Evolutionary conservation across 345 rosid species (phyloP).

Genomic region (Syzygium aqueum): DNA sequence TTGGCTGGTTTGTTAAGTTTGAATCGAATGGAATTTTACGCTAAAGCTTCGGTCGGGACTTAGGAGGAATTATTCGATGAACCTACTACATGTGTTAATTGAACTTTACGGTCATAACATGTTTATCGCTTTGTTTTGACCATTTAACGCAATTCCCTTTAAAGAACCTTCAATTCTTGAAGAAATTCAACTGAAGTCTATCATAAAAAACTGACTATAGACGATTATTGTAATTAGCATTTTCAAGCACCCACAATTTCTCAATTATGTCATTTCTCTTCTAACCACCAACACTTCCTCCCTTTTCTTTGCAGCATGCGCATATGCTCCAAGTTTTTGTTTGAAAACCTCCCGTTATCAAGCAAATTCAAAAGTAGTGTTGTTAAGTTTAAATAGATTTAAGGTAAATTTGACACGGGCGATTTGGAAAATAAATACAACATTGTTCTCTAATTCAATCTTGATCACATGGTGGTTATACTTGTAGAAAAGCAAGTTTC

Average conservation of each 20-base stretch:
- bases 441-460: background rate
- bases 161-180: background rate
- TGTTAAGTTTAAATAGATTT: background rate
- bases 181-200: background rate
- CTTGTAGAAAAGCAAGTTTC: background rate
- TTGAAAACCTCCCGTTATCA: background rate
- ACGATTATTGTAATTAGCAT: background rate
- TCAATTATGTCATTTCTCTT: background rate
- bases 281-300: background rate
- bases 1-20: too few relatives aligned
- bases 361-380: background rate
- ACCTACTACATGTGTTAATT: too few relatives aligned
- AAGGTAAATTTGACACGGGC: background rate
- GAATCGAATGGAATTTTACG: too few relatives aligned
- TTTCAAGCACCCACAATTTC: too few relatives aligned
- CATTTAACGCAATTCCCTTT: background rate
- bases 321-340: background rate
- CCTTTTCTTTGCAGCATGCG: background rate
- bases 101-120: too few relatives aligned
- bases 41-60: too few relatives aligned
- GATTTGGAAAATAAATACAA: background rate
- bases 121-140: too few relatives aligned
- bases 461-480: background rate
- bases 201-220: background rate
- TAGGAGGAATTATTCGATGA: too few relatives aligned